phyloP scores from a whole-genome alignment of 371 early-diverging fungal species.

The Haplosporangium sp. region DNA sequence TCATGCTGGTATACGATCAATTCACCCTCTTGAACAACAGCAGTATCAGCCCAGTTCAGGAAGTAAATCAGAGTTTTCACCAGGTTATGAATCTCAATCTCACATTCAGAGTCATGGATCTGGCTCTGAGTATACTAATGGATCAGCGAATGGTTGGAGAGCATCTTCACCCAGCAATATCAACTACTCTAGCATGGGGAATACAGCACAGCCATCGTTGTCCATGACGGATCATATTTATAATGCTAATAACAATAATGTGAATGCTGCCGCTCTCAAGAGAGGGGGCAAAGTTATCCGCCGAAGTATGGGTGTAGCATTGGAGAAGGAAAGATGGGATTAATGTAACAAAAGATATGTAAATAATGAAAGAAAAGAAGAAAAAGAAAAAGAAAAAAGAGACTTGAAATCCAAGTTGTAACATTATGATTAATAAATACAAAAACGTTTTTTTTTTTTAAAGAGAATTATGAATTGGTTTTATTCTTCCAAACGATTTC shows the following conservation, averaged over 20 bases:
- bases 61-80: constrained; percentile 9
- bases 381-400: not conserved
- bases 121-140: not conserved
- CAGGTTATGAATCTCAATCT: constrained; percentile 4
- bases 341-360: not conserved
- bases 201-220: not conserved
- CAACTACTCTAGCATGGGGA: constrained; percentile 2
- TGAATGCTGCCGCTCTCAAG: constrained; percentile 21
- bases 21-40: constrained; percentile 11
- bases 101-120: constrained; percentile 3
- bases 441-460: not conserved
- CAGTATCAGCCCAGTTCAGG: not conserved
- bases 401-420: constrained; percentile 11
- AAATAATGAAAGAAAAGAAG: not conserved
- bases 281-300: constrained; percentile 33
- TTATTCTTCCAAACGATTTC: constrained; percentile 53
- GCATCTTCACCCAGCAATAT: constrained; percentile 8
- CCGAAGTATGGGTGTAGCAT: constrained; percentile 29
- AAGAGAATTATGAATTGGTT: not conserved
- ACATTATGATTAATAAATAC: too few relatives aligned
- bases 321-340: constrained; percentile 38
- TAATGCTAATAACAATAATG: not conserved
- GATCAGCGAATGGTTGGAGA: constrained; percentile 7
- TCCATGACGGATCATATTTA: not conserved
- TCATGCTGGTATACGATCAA: constrained; percentile 11